Evolutionary conservation across 495 filamentous ascomycete genomes (phyloP).

Genomic region (Penicillium robsamsonii): DNA sequence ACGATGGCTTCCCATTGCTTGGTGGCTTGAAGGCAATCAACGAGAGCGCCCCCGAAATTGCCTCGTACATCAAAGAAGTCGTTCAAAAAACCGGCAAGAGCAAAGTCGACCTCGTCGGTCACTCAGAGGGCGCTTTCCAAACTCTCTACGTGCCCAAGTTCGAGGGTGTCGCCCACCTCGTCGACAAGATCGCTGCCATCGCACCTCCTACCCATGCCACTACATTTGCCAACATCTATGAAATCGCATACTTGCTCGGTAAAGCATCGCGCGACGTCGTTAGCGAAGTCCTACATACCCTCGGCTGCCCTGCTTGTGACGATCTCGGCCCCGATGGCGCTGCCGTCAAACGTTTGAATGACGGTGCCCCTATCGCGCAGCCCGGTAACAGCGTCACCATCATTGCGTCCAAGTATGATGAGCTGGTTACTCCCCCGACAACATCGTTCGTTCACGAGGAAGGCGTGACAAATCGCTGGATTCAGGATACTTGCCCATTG

Average conservation of each 20-base stretch:
- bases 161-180: conserved; percentile 39
- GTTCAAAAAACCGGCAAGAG: conserved; percentile 37
- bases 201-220: conserved; percentile 53
- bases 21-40: conserved; percentile 47
- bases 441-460: conserved; percentile 47
- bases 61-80: conserved; percentile 46
- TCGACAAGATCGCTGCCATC: conserved; percentile 50
- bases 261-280: conserved; percentile 34
- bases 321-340: conserved; percentile 40
- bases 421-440: conserved; percentile 45
- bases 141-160: conserved; percentile 53
- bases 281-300: conserved; percentile 30
- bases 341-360: conserved; percentile 41
- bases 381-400: conserved; percentile 47
- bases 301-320: conserved; percentile 50
- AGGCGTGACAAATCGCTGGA: conserved; percentile 43
- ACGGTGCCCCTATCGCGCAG: conserved; percentile 47
- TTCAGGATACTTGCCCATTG: conserved; percentile 47
- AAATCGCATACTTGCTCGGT: conserved; percentile 45
- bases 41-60: conserved; percentile 49
- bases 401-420: conserved; percentile 48
- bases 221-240: conserved; percentile 45
- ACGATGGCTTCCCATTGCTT: conserved; percentile 44
- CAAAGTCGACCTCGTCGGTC: conserved; percentile 52
- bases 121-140: conserved; percentile 56